Percentiles rank a stretch among this genome's conserved stretches.
phyloP scores from a whole-genome alignment of 2,329 filamentous ascomycete species.

The Lasiodiplodia hormozganensis region DNA sequence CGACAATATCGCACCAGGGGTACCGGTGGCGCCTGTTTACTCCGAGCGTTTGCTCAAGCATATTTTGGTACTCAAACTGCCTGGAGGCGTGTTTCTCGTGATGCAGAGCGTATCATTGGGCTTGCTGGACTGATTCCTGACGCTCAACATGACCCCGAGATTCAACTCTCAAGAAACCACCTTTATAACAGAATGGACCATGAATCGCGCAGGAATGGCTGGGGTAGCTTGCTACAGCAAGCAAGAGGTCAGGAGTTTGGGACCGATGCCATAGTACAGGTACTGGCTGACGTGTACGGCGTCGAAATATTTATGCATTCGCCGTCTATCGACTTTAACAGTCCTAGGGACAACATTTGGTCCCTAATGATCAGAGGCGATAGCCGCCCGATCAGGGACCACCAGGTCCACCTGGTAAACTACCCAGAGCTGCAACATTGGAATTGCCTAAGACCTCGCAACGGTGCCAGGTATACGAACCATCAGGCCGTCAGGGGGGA shows the following conservation, averaged over 20 bases:
- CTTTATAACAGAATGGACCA: not conserved
- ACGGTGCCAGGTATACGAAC: not conserved
- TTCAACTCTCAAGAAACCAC: not conserved
- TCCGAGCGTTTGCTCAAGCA: not conserved
- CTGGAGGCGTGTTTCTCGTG: not conserved
- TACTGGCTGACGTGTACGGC: not conserved
- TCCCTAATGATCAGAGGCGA: not conserved
- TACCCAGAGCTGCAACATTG: not conserved
- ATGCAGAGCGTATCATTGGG: not conserved
- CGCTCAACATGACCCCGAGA: not conserved
- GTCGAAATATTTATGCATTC: not conserved
- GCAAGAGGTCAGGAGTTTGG: not conserved
- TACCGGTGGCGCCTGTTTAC: not conserved
- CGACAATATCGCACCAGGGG: not conserved
- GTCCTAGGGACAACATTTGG: not conserved
- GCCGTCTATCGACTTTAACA: not conserved
- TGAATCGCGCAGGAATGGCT: not conserved
- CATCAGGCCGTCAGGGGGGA: too few relatives aligned
- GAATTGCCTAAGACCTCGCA: not conserved
- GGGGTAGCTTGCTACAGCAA: not conserved
- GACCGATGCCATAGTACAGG: not conserved
- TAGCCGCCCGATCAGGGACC: not conserved
- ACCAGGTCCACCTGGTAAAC: not conserved
- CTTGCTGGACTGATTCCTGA: not conserved
- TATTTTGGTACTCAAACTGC: not conserved